Evolutionary conservation across 306 rosid genomes (phyloP).

Genomic region (Fagus crenata): DNA sequence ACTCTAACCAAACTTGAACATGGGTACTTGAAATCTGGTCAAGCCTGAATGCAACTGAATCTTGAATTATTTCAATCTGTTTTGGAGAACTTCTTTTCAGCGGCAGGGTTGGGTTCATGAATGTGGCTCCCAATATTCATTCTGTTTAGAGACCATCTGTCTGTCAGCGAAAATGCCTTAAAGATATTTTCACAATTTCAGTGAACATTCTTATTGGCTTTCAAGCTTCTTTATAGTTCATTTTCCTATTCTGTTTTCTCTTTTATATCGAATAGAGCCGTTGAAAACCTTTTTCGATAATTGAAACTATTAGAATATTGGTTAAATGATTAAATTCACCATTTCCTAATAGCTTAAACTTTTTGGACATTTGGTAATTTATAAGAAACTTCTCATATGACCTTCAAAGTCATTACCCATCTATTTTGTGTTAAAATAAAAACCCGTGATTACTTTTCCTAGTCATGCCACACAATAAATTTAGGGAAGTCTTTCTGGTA

Average conservation of each 20-base stretch:
- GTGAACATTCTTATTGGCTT: background rate
- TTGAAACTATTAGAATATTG: too few species aligned
- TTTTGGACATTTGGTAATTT: too few species aligned
- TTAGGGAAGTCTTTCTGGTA: background rate
- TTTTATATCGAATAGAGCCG: background rate
- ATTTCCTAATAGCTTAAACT: too few species aligned
- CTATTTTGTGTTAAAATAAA: background rate
- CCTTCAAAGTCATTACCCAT: background rate
- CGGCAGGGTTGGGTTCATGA: background rate
- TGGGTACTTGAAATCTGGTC: background rate
- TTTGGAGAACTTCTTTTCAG: conserved; percentile 1
- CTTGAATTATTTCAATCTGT: background rate
- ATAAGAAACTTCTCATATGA: background rate
- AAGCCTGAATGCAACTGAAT: background rate
- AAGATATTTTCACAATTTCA: background rate
- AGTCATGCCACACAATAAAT: background rate
- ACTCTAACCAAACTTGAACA: background rate
- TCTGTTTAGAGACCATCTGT: conserved; percentile 2
- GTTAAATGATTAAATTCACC: too few species aligned
- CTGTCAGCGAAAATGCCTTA: background rate
- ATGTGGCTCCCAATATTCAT: background rate
- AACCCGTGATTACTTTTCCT: background rate
- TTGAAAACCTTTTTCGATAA: background rate
- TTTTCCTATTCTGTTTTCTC: background rate
- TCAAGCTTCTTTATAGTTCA: background rate